Base-by-base conservation (phyloP, 106 monocot genomes). In the Dioscorea alata region DNA sequence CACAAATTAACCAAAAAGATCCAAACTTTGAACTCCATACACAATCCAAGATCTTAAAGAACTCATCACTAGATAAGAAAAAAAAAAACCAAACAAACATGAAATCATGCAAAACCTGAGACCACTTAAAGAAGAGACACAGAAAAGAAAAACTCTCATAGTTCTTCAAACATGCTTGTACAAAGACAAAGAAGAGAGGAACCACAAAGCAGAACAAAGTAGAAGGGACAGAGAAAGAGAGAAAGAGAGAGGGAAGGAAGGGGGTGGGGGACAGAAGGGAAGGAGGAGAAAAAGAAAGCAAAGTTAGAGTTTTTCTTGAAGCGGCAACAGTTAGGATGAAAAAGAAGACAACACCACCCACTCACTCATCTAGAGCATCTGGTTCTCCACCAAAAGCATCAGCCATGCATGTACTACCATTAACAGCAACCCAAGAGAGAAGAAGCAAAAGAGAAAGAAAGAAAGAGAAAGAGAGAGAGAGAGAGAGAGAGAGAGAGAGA, bases 301-400 rank as follows among this genome's bases (percentile, higher is more conserved):
- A 59, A 60, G 34, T 60, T 21, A 33, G 20, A 22, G 23, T 23
- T 59, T 59, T 23, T 23, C 23, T 22, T 23, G 12, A 59, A 12
- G 20, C 59, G 23, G 59, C 59, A 59, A 59, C 23, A 19, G 19
- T 59, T 59, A 73, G 16, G 22, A 61, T 42, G n/a, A 49, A 61
- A 66, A 34, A 67, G 23, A 21, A 63, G 35, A 25, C 17, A 69
- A 57, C 16, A 63, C 28, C 78, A 82, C 74, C 74, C 78, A 74
- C 78, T 68, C 78, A 78, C 73, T 50, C 65, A 82, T 69, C 77
- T 49, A 74, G 56, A 66, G 82, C 82, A 83, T 78, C 77, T 54
- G 78, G 82, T 75, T 83, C 82, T 83, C 71, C 66, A 74, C 74
- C 71, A 75, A 72, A 81, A 66, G 49, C 68, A 66, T 33, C 68